These are phyloP conservation scores for Candida mesenterica DNA, from an alignment of 1,139 yeast species.

Conservation along the genomic window DNA sequence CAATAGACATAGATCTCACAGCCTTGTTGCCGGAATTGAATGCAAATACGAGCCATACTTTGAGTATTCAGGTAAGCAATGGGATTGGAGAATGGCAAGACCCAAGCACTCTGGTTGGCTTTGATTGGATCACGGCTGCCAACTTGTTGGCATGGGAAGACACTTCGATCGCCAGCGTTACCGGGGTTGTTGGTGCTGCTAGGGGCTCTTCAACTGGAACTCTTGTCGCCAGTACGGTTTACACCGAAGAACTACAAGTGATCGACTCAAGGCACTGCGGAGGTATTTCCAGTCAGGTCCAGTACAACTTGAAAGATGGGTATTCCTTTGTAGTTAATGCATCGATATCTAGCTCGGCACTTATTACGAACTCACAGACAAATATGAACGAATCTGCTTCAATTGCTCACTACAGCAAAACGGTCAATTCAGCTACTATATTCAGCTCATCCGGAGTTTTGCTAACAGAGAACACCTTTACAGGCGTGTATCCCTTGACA, in stretches of 20 bases:
- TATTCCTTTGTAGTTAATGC: not conserved
- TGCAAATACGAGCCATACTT: conserved; percentile 5
- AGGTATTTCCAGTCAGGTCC: not conserved
- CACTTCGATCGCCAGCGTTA: conserved; percentile 21
- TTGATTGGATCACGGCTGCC: conserved; percentile 17
- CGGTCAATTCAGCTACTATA: conserved; percentile 1
- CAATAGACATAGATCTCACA: conserved; percentile 64
- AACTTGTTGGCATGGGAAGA: conserved; percentile 54
- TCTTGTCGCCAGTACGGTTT: conserved; percentile 21
- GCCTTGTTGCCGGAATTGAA: conserved; percentile 59
- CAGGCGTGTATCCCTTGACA: conserved; percentile 4
- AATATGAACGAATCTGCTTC: not conserved
- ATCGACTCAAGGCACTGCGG: not conserved
- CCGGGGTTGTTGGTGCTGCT: conserved; percentile 2
- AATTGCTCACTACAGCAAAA: conserved; percentile 7
- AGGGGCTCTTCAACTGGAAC: conserved; percentile 35
- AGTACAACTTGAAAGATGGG: conserved; percentile 3
- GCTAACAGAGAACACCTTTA: not conserved
- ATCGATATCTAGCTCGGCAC: not conserved
- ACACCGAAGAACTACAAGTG: not conserved
- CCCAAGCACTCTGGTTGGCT: conserved; percentile 9
- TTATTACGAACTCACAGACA: conserved; percentile 6
- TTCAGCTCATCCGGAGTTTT: not conserved
- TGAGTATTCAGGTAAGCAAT: conserved; percentile 53
- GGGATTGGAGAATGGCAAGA: conserved; percentile 46